Evolutionary conservation across 2,329 filamentous ascomycete species (phyloP), one percentile per base, ranked within the genome.

Genomic region (Akanthomyces uredinophilus): DNA sequence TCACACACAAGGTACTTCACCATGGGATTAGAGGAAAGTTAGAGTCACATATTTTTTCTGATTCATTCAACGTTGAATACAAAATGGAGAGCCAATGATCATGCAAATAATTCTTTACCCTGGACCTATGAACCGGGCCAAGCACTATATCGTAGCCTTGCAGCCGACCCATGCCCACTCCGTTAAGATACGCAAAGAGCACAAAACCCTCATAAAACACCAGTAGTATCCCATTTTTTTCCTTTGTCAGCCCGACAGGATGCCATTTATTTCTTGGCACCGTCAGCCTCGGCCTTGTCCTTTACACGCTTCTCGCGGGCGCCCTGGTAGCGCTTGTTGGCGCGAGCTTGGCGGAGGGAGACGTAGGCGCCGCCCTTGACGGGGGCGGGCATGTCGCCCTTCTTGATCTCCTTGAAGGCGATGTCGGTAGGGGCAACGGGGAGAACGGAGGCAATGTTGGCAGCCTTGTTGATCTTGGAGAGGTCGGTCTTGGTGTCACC

Each of bases 261-360:
- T 60, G 54, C 54, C 73, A 73, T 76, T 82, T 92, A 94, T 88
- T 95, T 94, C 90, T 94, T 94, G 80, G 87, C 86, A 75, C 83
- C 83, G 77, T 90, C 89, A 75, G 90, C 91, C 77, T 93, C 91
- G 72, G 88, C 89, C 84, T 89, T 94, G 73, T 91, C 91, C 85
- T 89, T 90, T 72, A 84, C 88, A 75, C 95, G 89, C 92, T 98
- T 98, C 86, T 96, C 93, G 78, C 92, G 88, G 75, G 85, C 85
- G 81, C 95, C 95, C 68, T 85, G 79, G 74, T 90, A 83, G 78
- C 93, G 89, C 74, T 90, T 87, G 75, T 96, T 90, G 78, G 87
- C 87, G 81, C 95, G 89, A 70, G 90, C 87, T 71, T 89, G 83
- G 79, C 95, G 91, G 77, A 99, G 87, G 75, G 87, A 89, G 77